phyloP scores from a whole-genome alignment of 179 eudicot genomes.

The Pouteria campechiana region DNA sequence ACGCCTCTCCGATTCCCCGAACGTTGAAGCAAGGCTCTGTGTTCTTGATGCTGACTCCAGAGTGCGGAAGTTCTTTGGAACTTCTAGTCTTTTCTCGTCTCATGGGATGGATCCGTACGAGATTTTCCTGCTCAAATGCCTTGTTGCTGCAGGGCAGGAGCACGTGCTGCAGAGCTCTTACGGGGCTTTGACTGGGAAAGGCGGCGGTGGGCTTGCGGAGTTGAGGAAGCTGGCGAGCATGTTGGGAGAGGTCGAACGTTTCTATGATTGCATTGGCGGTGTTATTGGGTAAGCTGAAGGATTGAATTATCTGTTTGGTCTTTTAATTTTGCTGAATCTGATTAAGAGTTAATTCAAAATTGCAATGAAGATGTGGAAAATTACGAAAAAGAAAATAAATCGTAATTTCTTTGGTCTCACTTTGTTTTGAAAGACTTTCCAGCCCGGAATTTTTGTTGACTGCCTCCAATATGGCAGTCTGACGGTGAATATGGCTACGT shows the following conservation, averaged over 20 bases:
- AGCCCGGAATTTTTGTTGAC: too few relatives aligned
- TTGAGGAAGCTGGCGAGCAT: constrained; percentile 47
- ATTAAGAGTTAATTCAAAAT: too few relatives aligned
- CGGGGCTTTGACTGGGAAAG: constrained; percentile 11
- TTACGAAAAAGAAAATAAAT: too few relatives aligned
- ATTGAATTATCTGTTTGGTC: too few relatives aligned
- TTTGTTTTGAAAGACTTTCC: too few relatives aligned
- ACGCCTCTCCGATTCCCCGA: constrained; percentile 13
- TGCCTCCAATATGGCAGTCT: too few relatives aligned
- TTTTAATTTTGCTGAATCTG: too few relatives aligned
- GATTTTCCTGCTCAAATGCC: constrained; percentile 61
- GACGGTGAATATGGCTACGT: too few relatives aligned
- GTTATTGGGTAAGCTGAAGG: constrained; percentile 88
- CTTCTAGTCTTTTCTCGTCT: constrained; percentile 28
- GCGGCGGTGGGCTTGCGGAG: constrained; percentile 16
- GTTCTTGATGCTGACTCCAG: constrained; percentile 40
- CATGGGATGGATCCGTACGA: constrained; percentile 34
- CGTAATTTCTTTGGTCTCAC: too few relatives aligned
- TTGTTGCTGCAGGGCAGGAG: constrained; percentile 78
- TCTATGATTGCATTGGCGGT: constrained; percentile 94
- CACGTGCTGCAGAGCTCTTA: constrained; percentile 43
- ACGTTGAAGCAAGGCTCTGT: constrained; percentile 16
- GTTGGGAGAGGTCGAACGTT: constrained; percentile 58
- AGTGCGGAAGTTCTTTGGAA: constrained; percentile 44
- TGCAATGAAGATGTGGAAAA: too few relatives aligned